Percentiles rank a stretch among this genome's conserved stretches.
Evolutionary conservation across 2,329 filamentous ascomycete genomes (phyloP).

Genomic region (Coniochaeta sp.): DNA sequence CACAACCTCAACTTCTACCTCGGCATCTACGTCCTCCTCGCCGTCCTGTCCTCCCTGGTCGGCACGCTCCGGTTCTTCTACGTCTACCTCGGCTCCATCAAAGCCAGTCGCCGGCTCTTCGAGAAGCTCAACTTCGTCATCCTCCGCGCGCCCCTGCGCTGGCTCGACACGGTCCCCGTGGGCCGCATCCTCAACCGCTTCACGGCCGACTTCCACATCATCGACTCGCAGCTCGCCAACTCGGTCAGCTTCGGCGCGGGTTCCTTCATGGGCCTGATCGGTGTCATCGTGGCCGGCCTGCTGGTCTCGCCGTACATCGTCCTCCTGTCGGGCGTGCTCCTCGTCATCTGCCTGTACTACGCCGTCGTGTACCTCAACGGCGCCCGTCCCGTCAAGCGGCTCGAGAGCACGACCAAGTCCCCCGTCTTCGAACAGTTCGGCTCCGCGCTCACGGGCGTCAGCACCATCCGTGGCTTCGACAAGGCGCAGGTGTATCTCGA

Average conservation of each 20-base stretch:
- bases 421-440: conserved; percentile 78
- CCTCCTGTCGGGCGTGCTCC: conserved; percentile 49
- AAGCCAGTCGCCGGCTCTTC: conserved; percentile 63
- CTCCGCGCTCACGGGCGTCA: conserved; percentile 62
- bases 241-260: conserved; percentile 55
- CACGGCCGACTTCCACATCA: conserved; percentile 67
- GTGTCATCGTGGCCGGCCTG: conserved; percentile 59
- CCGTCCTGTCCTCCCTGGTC: conserved; percentile 47
- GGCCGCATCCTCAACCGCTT: conserved; percentile 74
- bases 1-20: conserved; percentile 56
- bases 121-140: conserved; percentile 59
- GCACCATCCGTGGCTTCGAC: conserved; percentile 69
- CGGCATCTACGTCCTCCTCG: conserved; percentile 57
- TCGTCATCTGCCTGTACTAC: conserved; percentile 50
- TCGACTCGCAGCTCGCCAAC: conserved; percentile 61
- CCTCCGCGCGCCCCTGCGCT: conserved; percentile 66
- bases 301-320: conserved; percentile 64
- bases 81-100: conserved; percentile 58
- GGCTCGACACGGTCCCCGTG: conserved; percentile 73
- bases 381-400: conserved; percentile 67
- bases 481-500: conserved; percentile 61
- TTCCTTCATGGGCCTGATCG: conserved; percentile 54
- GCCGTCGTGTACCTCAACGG: conserved; percentile 60
- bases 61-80: conserved; percentile 57
- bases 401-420: conserved; percentile 71